phyloP scores from a whole-genome alignment of 129 eudicot species.

The Flaveria bidentis region DNA sequence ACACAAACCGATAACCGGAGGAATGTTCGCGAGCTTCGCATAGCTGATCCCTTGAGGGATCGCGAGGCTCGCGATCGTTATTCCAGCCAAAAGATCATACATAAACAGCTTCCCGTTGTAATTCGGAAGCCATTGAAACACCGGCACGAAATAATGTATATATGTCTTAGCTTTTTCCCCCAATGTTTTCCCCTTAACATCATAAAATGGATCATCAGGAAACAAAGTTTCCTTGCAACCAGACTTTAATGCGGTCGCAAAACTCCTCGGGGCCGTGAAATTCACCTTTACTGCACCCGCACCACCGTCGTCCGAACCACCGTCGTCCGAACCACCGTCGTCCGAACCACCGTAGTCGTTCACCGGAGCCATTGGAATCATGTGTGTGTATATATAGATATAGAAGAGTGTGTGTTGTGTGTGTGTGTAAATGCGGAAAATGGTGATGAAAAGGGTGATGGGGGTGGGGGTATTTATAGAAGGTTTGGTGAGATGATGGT shows the following conservation, averaged over 20 bases:
- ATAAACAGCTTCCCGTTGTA: constrained; percentile 48
- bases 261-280: constrained; percentile 51
- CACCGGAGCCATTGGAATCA: constrained; percentile 23
- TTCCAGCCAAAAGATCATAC: constrained; percentile 80
- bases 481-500: background rate
- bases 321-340: background rate
- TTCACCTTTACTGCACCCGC: constrained; percentile 37
- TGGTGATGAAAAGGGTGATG: constrained; percentile 1
- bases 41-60: constrained; percentile 98
- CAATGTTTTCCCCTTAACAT: constrained; percentile 47
- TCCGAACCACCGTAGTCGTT: constrained; percentile 17
- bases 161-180: constrained; percentile 31
- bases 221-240: constrained; percentile 61
- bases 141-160: constrained; percentile 64
- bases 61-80: constrained; percentile 93
- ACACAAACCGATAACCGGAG: constrained; percentile 87
- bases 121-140: constrained; percentile 70
- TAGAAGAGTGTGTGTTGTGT: background rate
- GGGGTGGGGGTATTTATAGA: constrained; percentile 21
- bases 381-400: background rate
- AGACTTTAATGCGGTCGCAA: constrained; percentile 43
- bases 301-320: background rate
- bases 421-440: constrained; percentile 11
- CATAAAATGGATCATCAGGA: constrained; percentile 83
- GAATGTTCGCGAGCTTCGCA: constrained; percentile 81